Conservation (phyloP, 345 rosid species). For the Citrus trifoliata region DNA sequence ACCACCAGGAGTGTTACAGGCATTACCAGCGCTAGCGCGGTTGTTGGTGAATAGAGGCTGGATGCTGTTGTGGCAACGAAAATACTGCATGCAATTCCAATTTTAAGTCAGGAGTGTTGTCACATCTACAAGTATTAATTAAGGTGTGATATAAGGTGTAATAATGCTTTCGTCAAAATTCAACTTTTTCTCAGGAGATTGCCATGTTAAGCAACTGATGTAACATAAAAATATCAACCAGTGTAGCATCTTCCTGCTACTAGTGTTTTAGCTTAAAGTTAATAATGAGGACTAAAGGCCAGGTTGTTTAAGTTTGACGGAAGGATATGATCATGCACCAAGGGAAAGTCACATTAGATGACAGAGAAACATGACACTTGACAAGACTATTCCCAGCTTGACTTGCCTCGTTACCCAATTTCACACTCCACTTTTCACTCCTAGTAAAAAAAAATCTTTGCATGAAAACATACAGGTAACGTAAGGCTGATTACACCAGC, state of each 20-base stretch:
- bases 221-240: neutral
- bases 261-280: neutral
- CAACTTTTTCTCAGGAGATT: neutral
- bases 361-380: neutral
- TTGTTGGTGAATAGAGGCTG: slow-evolving; percentile 68
- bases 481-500: neutral
- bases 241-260: neutral
- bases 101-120: neutral
- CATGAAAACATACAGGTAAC: neutral
- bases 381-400: no score
- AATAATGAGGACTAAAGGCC: neutral
- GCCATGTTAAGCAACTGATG: no score
- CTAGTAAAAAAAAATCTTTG: neutral
- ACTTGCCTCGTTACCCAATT: neutral
- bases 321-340: neutral
- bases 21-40: slow-evolving; percentile 45
- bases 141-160: neutral
- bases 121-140: neutral
- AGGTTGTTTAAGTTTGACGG: neutral
- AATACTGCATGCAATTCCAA: slow-evolving; percentile 45
- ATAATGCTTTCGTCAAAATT: neutral
- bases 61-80: slow-evolving; percentile 79
- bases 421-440: neutral
- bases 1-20: slow-evolving; percentile 55
- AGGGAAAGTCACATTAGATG: neutral